Evolutionary conservation across 352 stramenopile species (phyloP).

Genomic region (Achlya hypogyna): DNA sequence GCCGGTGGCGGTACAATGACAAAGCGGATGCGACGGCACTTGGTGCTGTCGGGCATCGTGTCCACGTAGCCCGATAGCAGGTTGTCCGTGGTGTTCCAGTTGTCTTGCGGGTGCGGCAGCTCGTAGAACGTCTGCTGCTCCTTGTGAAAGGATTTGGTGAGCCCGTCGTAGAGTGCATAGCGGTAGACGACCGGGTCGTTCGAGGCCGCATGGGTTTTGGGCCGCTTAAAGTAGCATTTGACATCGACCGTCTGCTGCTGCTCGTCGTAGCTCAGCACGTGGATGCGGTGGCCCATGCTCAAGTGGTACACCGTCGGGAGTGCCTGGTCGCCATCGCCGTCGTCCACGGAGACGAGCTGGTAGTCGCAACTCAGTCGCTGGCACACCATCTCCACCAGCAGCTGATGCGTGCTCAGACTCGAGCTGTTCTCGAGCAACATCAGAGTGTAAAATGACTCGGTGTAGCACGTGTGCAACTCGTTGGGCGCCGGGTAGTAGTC

Average conservation of each 20-base stretch:
- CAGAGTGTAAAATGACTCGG: conserved; percentile 74
- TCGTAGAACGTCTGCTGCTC: conserved; percentile 63
- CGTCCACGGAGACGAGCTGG: conserved; percentile 55
- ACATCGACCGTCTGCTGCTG: conserved; percentile 69
- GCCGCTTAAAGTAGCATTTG: conserved; percentile 59
- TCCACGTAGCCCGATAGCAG: conserved; percentile 68
- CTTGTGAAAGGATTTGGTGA: conserved; percentile 57
- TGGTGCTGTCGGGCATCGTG: conserved; percentile 59
- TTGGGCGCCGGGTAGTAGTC: conserved; percentile 78
- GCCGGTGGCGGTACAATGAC: conserved; percentile 39
- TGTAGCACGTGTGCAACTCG: conserved; percentile 53
- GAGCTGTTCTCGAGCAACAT: conserved; percentile 49
- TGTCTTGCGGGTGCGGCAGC: conserved; percentile 58
- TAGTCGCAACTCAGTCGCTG: conserved; percentile 69
- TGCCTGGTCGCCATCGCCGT: conserved; percentile 21
- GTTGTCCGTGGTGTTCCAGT: conserved; percentile 71
- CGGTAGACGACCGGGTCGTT: conserved; percentile 63
- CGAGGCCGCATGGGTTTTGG: conserved; percentile 25
- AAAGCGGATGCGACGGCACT: conserved; percentile 64
- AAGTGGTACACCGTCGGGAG: conserved; percentile 42
- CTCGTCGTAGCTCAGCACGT: conserved; percentile 70
- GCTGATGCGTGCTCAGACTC: conserved; percentile 43
- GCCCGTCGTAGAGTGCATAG: conserved; percentile 61
- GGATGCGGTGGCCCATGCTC: conserved; percentile 73
- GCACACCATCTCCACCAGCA: conserved; percentile 76